phyloP scores from a whole-genome alignment of 495 filamentous ascomycete species.

The Cercophora sp. region DNA sequence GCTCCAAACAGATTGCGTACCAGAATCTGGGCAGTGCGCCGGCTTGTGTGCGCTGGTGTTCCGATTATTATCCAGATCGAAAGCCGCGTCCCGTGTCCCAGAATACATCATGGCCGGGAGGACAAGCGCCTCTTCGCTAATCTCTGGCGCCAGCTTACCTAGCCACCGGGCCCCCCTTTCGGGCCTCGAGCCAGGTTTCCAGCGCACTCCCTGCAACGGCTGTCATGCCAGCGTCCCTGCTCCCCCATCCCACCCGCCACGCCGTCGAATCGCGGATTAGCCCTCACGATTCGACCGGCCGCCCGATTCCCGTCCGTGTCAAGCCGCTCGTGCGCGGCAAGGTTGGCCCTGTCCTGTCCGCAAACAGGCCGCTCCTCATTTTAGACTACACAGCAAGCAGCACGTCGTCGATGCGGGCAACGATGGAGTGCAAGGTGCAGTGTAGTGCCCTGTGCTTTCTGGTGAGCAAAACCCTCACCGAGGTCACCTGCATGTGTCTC shows the following conservation, averaged over 20 bases:
- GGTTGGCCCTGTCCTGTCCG: constrained; percentile 17
- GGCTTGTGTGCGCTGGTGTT: constrained; percentile 11
- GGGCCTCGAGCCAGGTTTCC: constrained; percentile 20
- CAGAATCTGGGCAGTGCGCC: constrained; percentile 10
- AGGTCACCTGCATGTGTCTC: background rate
- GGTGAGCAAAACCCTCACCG: background rate
- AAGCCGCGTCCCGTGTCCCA: constrained; percentile 17
- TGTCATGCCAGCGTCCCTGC: constrained; percentile 9
- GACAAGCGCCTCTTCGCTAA: constrained; percentile 28
- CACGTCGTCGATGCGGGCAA: too few species aligned
- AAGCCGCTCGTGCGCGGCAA: constrained; percentile 13
- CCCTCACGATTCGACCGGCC: constrained; percentile 14
- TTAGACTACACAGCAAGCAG: constrained; percentile 4
- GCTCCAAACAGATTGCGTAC: constrained; percentile 18
- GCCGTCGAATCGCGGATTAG: constrained; percentile 25
- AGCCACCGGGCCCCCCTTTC: constrained; percentile 10
- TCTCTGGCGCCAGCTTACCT: constrained; percentile 23
- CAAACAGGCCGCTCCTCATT: constrained; percentile 2
- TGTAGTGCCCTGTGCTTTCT: too few species aligned
- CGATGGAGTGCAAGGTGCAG: too few species aligned
- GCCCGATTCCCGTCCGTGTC: constrained; percentile 19
- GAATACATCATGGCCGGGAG: constrained; percentile 16
- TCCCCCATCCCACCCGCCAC: constrained; percentile 10
- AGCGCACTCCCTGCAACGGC: constrained; percentile 10
- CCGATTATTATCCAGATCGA: constrained; percentile 30